These are phyloP conservation scores for Fusarium nelsonii DNA, from an alignment of 2,329 filamentous ascomycete species.

Conservation along the genomic window DNA sequence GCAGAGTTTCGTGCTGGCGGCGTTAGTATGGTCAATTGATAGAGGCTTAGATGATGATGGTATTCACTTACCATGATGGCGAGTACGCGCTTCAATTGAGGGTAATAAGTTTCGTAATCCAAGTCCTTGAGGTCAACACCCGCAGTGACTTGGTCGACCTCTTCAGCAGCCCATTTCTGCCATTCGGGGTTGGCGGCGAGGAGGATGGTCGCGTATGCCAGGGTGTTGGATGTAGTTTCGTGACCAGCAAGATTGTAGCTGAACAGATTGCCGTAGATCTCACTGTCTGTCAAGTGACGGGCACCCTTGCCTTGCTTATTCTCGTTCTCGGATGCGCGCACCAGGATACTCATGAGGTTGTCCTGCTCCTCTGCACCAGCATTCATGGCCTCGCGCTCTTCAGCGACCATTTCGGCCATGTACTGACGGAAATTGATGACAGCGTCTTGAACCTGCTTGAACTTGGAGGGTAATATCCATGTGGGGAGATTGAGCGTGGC, in stretches of 20 bases:
- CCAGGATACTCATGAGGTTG: slow-evolving; percentile 41
- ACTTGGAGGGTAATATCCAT: slow-evolving; percentile 32
- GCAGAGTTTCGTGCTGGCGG: slow-evolving; percentile 35
- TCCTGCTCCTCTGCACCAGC: slow-evolving; percentile 21
- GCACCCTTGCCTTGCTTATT: slow-evolving; percentile 20
- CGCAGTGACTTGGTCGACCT: slow-evolving; percentile 42
- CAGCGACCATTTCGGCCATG: slow-evolving; percentile 37
- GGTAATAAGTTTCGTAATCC: slow-evolving; percentile 41
- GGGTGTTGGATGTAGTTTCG: slow-evolving; percentile 62
- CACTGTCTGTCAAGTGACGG: slow-evolving; percentile 51
- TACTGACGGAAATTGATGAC: slow-evolving; percentile 37
- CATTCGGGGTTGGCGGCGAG: slow-evolving; percentile 59
- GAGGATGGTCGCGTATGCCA: slow-evolving; percentile 58
- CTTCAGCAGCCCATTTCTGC: slow-evolving; percentile 60
- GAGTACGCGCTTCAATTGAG: slow-evolving; percentile 37
- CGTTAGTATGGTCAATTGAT: background rate
- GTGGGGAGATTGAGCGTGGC: slow-evolving; percentile 30
- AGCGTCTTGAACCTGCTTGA: slow-evolving; percentile 34
- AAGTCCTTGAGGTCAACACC: slow-evolving; percentile 24
- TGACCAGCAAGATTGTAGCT: slow-evolving; percentile 64
- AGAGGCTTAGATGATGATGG: background rate
- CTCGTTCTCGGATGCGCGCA: slow-evolving; percentile 36
- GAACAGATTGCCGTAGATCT: slow-evolving; percentile 64
- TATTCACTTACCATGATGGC: slow-evolving; percentile 31
- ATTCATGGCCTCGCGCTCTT: slow-evolving; percentile 32